Percentiles rank a stretch among this genome's conserved stretches.
These are phyloP conservation scores for Eragrostis tef DNA, from an alignment of 202 grass and related monocot genomes.

Conservation along the genomic window DNA sequence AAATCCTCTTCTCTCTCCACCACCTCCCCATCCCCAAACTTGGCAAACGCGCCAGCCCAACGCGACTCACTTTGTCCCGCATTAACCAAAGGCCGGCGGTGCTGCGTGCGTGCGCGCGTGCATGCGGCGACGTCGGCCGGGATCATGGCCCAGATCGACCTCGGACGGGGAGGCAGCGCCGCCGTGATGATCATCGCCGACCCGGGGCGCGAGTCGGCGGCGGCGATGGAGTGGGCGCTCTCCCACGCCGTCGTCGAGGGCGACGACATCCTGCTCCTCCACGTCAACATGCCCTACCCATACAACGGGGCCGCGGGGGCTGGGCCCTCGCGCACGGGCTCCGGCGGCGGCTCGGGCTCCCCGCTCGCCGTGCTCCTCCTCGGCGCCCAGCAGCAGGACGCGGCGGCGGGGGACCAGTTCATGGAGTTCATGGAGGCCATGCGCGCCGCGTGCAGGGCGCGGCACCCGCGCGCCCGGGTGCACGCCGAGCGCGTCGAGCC, in stretches of 20 bases:
- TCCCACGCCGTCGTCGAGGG: slow-evolving; percentile 72
- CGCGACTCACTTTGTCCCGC: not conserved
- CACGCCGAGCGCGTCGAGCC: slow-evolving; percentile 62
- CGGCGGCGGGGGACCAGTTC: slow-evolving; percentile 60
- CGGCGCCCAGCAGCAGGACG: too few relatives aligned
- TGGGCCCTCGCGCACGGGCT: slow-evolving; percentile 27
- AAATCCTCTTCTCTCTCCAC: too few relatives aligned
- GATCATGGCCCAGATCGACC: slow-evolving; percentile 56
- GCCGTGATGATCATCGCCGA: slow-evolving; percentile 75
- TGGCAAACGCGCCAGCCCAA: slow-evolving; percentile 40
- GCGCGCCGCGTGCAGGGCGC: slow-evolving; percentile 60
- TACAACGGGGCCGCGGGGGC: slow-evolving; percentile 22
- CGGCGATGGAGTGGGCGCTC: slow-evolving; percentile 85
- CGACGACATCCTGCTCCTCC: slow-evolving; percentile 81
- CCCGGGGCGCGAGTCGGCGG: slow-evolving; percentile 66
- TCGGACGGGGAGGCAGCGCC: not conserved
- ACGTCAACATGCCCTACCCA: slow-evolving; percentile 60
- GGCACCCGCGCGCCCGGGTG: slow-evolving; percentile 61
- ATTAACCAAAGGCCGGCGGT: slow-evolving; percentile 51
- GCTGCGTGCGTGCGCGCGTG: slow-evolving; percentile 30
- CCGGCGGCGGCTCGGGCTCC: slow-evolving; percentile 38
- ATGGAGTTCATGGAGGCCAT: slow-evolving; percentile 77
- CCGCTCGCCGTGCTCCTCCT: slow-evolving; percentile 55
- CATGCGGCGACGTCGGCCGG: slow-evolving; percentile 55
- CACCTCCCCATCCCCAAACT: slow-evolving; percentile 28